Base-by-base conservation (phyloP, 2,329 filamentous ascomycete genomes). In the Cordyceps cicadae region DNA sequence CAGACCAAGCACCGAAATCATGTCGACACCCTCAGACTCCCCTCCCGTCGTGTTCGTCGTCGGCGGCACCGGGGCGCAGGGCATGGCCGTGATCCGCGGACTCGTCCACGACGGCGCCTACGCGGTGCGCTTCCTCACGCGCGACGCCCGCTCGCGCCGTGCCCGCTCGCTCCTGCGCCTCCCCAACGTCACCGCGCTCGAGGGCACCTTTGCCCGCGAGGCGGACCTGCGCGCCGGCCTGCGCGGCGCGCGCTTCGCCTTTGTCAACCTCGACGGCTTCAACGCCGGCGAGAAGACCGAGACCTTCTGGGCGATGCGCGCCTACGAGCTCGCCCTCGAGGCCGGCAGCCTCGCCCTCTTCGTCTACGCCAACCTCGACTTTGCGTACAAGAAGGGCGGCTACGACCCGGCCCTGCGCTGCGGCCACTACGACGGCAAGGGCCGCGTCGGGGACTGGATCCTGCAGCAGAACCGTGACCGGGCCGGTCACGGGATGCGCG, bases 221-320 rank as follows among this genome's bases (percentile, higher is more conserved):
- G 62, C 64, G 0, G 68, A 72, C 61, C 75, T 82, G 0, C 76
- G 77, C 17, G 67, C 69, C 1, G 77, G 76, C 0, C 78, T 81
- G 65, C 65, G 66, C 11, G 77, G 75, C 5, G 76, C 75, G 52
- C 74, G 76, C 64, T 77, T 75, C n/a, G 79, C 79, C 3, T 83
- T 79, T 63, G 70, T 83, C 53, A 83, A 83, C 65, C 77, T 81
- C 48, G 80, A 83, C 63, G 78, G 79, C 15, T 82, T 81, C 67
- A 81, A 79, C 62, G 70, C 70, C 26, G 81, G 80, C 39, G 79
- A 82, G 67, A 82, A 81, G 65, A 72, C 72, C 0, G 79, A 83
- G 66, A 75, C 75, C 1, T 82, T 73, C 66, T 83, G 75, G 77
- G 69, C 72, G 6, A 72, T 80, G 53, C 70, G 78, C 46, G 63